Base-by-base conservation (phyloP, 2,329 filamentous ascomycete genomes). In the Monilinia laxa region DNA sequence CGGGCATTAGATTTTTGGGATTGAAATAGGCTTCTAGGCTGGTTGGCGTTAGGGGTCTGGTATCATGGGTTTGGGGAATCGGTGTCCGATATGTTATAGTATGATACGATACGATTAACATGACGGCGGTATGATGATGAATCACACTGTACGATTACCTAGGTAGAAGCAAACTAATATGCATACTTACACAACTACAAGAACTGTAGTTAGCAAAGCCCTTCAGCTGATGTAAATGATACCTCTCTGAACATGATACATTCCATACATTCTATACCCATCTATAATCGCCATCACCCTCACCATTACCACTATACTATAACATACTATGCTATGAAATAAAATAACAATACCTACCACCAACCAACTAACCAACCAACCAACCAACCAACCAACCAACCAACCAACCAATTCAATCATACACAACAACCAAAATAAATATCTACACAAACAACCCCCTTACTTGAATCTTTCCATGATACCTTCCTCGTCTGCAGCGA, bases 1-100 rank as follows among this genome's bases (percentile, higher is more conserved):
- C 77, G 86, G 85, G 65, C 65, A 73, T 68, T 64, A 65, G 58
- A 12, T 31, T 31, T 35, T 28, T 12, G 31, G 12, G 3, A 35
- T 18, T 28, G 16, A 5, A 7, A 16, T 31, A 28, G 40, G 40
- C 20, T 11, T 7, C 9, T 4, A 7, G 14, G 2, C 25, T 18
- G 55, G n/a, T 5, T 25, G 49, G 47, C 3, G 5, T 38, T 56
- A n/a, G 35, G n/a, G 20, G 10, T 28, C 7, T 25, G 6, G n/a
- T 14, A 28, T n/a, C 9, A 28, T 55, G 51, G 60, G 31, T 25
- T 18, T n/a, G 6, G 31, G 47, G n/a, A 25, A 40, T n/a, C 9
- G n/a, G 6, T 52, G 31, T 59, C 35, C 28, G 42, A 49, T 49
- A 25, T 16, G 47, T 28, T 49, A 52, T 40, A 28, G 25, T 23